Evolutionary conservation across 2,329 filamentous ascomycete genomes (phyloP).

Genomic region (Colletotrichum neosansevieriae): DNA sequence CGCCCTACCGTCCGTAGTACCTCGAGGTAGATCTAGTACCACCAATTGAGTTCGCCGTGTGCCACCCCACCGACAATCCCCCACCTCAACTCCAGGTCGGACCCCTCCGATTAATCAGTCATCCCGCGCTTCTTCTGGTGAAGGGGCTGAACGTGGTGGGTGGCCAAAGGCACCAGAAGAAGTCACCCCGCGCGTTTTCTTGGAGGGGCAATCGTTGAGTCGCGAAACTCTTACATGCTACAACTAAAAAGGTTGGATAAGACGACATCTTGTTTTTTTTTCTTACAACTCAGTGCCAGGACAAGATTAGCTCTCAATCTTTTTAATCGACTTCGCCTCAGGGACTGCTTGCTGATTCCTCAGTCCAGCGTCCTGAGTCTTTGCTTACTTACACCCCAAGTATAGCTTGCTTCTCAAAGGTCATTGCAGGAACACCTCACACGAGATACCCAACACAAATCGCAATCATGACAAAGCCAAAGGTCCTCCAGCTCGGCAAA

Average conservation of each 20-base stretch:
- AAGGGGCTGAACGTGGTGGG: too few species aligned
- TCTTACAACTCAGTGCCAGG: too few species aligned
- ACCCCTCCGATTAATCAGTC: too few species aligned
- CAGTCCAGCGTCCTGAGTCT: too few species aligned
- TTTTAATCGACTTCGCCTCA: too few species aligned
- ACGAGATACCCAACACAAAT: not conserved
- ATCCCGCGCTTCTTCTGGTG: conserved; percentile 23
- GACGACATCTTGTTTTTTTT: too few species aligned
- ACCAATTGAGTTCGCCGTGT: conserved; percentile 15
- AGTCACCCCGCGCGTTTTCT: conserved; percentile 24
- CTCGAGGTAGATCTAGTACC: not conserved
- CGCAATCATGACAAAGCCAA: conserved; percentile 42
- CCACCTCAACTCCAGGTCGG: conserved; percentile 22
- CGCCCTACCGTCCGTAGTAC: not conserved
- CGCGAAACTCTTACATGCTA: not conserved
- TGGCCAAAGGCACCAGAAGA: too few species aligned
- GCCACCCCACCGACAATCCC: conserved; percentile 17
- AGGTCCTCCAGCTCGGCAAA: conserved; percentile 55
- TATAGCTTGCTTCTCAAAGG: too few species aligned
- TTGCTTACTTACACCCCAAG: not conserved
- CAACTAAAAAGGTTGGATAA: too few species aligned
- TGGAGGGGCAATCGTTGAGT: conserved; percentile 12
- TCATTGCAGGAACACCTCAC: not conserved
- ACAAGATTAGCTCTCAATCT: too few species aligned
- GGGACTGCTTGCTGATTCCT: too few species aligned